These are phyloP conservation scores for Euphrasia arctica DNA, from an alignment of 305 asterid species.

Conservation along the genomic window DNA sequence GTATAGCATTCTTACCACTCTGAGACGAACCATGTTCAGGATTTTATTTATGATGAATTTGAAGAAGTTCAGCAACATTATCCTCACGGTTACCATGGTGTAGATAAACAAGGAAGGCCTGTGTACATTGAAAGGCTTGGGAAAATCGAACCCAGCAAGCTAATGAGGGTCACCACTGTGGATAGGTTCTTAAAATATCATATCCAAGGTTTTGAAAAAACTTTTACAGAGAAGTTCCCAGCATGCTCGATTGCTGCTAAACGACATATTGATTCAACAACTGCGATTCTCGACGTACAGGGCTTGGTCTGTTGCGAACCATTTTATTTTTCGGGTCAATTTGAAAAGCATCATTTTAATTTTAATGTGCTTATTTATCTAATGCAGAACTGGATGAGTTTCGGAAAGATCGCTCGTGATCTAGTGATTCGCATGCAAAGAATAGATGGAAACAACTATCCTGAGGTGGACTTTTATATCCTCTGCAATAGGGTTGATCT, in stretches of 20 bases:
- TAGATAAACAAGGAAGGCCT: conserved; percentile 90
- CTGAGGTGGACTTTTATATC: conserved; percentile 64
- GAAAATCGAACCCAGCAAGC: conserved; percentile 78
- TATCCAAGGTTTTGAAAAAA: conserved; percentile 85
- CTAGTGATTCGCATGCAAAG: conserved; percentile 90
- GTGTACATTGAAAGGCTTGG: conserved; percentile 94
- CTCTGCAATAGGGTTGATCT: conserved; percentile 13
- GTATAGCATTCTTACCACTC: conserved; percentile 26
- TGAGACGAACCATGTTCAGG: conserved; percentile 47
- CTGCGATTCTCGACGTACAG: conserved; percentile 83
- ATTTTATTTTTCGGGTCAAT: background rate
- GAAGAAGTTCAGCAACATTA: conserved; percentile 77
- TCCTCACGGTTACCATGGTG: conserved; percentile 97
- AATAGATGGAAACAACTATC: conserved; percentile 94
- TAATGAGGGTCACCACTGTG: conserved; percentile 80
- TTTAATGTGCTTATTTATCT: conserved; percentile 21
- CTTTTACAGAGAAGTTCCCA: conserved; percentile 79
- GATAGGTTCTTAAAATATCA: conserved; percentile 93
- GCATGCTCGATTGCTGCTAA: conserved; percentile 89
- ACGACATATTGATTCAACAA: conserved; percentile 86
- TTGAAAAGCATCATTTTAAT: background rate
- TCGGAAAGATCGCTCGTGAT: conserved; percentile 87
- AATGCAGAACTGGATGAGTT: conserved; percentile 90
- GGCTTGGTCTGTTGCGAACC: conserved; percentile 72
- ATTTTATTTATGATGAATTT: conserved; percentile 71